Evolutionary conservation across 2,329 filamentous ascomycete species (phyloP), one percentile per base, ranked within the genome.

Genomic region (Teratosphaeria epicoccoides): DNA sequence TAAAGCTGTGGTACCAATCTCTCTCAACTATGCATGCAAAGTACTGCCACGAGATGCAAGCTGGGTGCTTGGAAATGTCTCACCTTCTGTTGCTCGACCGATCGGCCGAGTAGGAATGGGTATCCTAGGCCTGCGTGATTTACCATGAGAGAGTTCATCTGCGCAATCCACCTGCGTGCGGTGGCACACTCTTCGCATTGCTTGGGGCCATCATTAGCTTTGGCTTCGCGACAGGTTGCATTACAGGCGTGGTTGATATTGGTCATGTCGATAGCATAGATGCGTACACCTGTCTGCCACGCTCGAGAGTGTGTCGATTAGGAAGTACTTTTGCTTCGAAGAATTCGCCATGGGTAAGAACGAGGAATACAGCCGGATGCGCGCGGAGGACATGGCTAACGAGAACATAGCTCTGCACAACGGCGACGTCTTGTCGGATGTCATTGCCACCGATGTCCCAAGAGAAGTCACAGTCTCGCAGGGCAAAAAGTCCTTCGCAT

Each of bases 351-450:
- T 40, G 33, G 33, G 33, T 40, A 22, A 40, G n/a, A 40, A 6
- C 20, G n/a, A 2, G n/a, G n/a, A 14, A 40, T 14, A 5, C n/a
- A 40, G 7, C n/a, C 6, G n/a, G n/a, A 40, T 17, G 14, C 6
- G 20, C 17, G 14, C 33, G 20, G 10, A 40, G 20, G 5, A 20
- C n/a, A 20, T 40, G 14, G 28, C 33, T 40, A 17, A 40, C 33
- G 20, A 6, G 20, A 17, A 20, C 33, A 40, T 20, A 40, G 33
- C 33, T 20, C 33, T 40, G n/a, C 33, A 40, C 33, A 47, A 46
- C n/a, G 51, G 49, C 14, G 52, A 54, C 7, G 23, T 54, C 25
- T 73, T 79, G 17, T 75, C 76, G 4, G 56, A 81, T 20, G 71
- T 80, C 37, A 76, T 60, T 43, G 51, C 57, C 3, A 54, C 56